These are phyloP conservation scores for Chlamydomonas reinhardtii DNA, from an alignment of 163 green algal genomes.

Conservation along the genomic window DNA sequence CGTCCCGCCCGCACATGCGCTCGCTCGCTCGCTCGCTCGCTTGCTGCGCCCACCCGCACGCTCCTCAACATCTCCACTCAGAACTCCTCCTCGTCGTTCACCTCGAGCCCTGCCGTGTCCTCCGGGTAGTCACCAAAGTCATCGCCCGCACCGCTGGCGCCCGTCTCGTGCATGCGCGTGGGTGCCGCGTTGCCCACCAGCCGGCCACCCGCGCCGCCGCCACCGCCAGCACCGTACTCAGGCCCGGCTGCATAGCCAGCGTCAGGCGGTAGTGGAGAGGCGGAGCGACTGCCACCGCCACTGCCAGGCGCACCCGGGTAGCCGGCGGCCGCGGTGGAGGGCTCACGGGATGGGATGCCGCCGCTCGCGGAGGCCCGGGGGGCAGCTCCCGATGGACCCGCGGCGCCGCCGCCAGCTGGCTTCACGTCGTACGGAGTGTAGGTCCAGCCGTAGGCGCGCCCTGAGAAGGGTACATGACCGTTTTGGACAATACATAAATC, in stretches of 20 bases:
- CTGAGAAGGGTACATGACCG: not conserved
- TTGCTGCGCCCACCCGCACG: too few relatives aligned
- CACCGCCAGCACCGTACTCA: not conserved
- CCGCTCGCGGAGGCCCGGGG: not conserved
- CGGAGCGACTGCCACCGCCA: not conserved
- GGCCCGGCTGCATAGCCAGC: not conserved
- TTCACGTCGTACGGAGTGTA: constrained; percentile 39
- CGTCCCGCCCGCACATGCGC: too few relatives aligned
- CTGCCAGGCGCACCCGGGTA: not conserved
- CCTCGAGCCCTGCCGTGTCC: too few relatives aligned
- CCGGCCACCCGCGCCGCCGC: not conserved
- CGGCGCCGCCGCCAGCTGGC: not conserved
- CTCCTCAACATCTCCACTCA: too few relatives aligned
- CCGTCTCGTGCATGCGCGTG: not conserved
- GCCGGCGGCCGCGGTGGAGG: not conserved
- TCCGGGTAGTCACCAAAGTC: not conserved
- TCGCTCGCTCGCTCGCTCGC: too few relatives aligned
- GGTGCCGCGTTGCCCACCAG: constrained; percentile 26
- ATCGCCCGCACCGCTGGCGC: not conserved
- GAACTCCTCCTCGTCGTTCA: too few relatives aligned
- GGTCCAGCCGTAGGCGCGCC: constrained; percentile 34
- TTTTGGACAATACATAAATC: too few relatives aligned
- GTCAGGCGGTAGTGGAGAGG: not conserved
- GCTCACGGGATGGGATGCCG: not conserved
- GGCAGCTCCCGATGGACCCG: not conserved